Conservation (phyloP, 1,139 yeast genomes). For the Sugiyamaella neomexicana region DNA sequence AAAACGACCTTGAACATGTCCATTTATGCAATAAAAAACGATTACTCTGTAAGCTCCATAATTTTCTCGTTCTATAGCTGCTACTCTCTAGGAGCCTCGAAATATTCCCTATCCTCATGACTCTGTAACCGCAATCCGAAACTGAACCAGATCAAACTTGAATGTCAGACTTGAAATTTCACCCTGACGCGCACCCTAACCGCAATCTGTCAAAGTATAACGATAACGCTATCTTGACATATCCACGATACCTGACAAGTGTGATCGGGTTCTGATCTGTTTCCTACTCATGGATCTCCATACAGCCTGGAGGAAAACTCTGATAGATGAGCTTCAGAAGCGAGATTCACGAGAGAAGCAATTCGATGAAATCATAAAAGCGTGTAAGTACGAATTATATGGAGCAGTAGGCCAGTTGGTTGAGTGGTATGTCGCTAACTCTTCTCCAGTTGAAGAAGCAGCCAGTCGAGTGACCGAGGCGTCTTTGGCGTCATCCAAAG, state of each 20-base stretch:
- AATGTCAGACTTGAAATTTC: background rate
- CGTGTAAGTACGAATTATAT: conserved; percentile 35
- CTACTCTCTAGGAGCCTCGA: background rate
- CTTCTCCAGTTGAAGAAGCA: conserved; percentile 23
- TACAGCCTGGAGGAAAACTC: conserved; percentile 16
- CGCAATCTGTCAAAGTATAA: background rate
- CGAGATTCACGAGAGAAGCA: conserved; percentile 34
- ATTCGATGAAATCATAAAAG: conserved; percentile 25
- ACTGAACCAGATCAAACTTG: background rate
- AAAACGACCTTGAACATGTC: background rate
- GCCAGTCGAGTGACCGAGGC: conserved; percentile 24
- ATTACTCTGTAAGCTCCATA: background rate
- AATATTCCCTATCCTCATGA: background rate
- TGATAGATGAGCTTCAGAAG: conserved; percentile 37
- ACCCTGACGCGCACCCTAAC: background rate
- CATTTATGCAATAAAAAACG: background rate
- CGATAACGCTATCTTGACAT: background rate
- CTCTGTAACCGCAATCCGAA: background rate
- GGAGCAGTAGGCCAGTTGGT: background rate
- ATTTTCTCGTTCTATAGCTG: background rate
- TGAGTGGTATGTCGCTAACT: background rate
- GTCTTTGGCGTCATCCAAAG: background rate
- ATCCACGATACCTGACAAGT: background rate
- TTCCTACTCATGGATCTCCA: background rate
- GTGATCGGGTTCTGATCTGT: background rate